Base-by-base conservation (phyloP, 2,329 filamentous ascomycete genomes). In the Aspergillus ustus region DNA sequence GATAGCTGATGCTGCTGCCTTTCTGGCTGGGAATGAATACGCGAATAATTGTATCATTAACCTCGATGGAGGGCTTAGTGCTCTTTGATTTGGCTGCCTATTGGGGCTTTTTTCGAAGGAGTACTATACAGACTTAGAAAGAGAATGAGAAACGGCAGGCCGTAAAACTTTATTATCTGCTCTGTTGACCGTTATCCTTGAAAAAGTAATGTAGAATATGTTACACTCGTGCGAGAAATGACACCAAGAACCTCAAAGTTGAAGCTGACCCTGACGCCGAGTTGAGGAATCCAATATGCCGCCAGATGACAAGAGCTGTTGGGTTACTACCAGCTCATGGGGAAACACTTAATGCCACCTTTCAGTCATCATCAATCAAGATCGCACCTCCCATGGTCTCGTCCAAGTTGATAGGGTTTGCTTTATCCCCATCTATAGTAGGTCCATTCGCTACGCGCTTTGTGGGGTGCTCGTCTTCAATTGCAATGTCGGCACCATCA, bases 21-120 rank as follows among this genome's bases (percentile, higher is more conserved):
- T 96, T 75, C 83, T 96, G 17, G 89, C 87, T 31, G 83, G 84
- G 51, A 96, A 95, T 75, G 80, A 85, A 64, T 97, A 94, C 77
- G 91, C 92, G 59, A 94, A 94, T 75, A 96, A 96, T 67, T 95
- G 91, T 74, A 84, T 93, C 54, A 82, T 97, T 55, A 95, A 93
- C 74, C 82, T 97, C 29, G 93, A 96, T 76, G 93, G 93, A 17
- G 93, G 93, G 1, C 75, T 96, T 67, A 93, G 90, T 75, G 91
- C 90, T 54, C 69, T 79, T 55, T 91, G 73, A 83, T 31, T 17
- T 25, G 29, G 6, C 8, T 29, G 22, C 13, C 34, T 2, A 15
- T 46, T 46, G 19, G 20, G 20, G 8, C 34, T 1, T 5, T 40
- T 15, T 40, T 15, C 15, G 34, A 11, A 15, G 34, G 2, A 40